Evolutionary conservation across 106 monocot species (phyloP), one percentile per base, ranked within the genome.

Genomic region (Vanilla planifolia): DNA sequence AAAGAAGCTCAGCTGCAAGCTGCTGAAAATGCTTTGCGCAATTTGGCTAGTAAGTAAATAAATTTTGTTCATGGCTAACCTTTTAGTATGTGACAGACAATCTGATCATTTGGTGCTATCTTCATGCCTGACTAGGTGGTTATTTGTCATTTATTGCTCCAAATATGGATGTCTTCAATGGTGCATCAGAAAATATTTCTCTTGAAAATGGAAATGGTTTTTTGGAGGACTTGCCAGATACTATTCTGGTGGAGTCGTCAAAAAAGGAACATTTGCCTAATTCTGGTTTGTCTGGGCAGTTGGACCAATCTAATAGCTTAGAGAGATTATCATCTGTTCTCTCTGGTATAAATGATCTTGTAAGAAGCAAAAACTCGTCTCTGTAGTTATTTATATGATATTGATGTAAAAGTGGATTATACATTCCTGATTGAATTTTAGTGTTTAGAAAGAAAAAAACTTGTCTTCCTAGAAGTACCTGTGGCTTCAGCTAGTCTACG

Each of bases 1-100:
- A 90, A 80, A 60, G 94, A 95, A 66, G 89, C 94, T 59, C 69
- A 90, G 40, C n/a, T 69, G 25, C 85, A 89, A 78, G 94, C 89
- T 46, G 89, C 94, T 55, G 86, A 76, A 25, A 81, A 80, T 73
- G 85, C 86, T 45, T 80, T 95, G 44, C 77, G 55, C 26, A 71
- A 80, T 74, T 75, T 95, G 73, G 71, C 73, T 5, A 78, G 88
- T 89, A 69, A 79, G 81, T 36, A 6, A 10, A 5, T 8, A 25
- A 51, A 51, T 20, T 51, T 13, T 6, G 23, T 36, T 8, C 21
- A 4, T 35, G 33, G 16, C 35, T 2, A 35, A 21, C 3, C 17
- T 57, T 57, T 19, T 34, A 57, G 17, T 19, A 21, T 35, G 0
- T 17, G 35, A 7, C 1, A 20, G 5, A 6, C 5, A 37, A 37